Base-by-base conservation (phyloP, 192 early-diverging fungal species). In the Podila verticillata region DNA sequence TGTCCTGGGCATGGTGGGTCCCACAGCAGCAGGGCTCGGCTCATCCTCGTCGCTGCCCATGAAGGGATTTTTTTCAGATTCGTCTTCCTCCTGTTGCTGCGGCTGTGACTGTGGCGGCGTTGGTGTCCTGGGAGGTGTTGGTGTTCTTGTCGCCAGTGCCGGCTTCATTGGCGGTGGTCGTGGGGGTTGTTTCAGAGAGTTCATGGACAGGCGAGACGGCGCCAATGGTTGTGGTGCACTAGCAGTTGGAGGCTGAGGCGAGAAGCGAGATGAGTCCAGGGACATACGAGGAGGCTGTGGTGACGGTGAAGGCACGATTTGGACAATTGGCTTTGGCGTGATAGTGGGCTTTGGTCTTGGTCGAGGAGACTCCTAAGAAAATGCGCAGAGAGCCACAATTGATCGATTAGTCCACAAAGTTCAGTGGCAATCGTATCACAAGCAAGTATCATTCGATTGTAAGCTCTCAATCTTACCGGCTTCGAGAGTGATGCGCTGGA, bases 41-140 rank as follows among this genome's bases (percentile, higher is more conserved):
- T 80, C 77, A 58, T 80, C 77, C 26, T 80, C 77, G 30, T 80
- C 77, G 31, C 70, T 72, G 2, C 77, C 77, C 70, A 77, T 70
- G 48, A 80, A 80, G 2, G 77, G 77, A 30, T 80, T 80, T 15
- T 65, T 62, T 26, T 80, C 77, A 0, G 44, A 57, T 28, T 80
- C 77, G 7, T 60, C 58, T 19, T 60, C 29, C 26, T 32, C 26
- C 3, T 31, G 58, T 32, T 60, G 58, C 17, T 60, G 30, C 29
- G 17, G 17, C 49, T 56, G 77, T 15, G 70, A 47, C 9, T 62
- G 63, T 2, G 49, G 57, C 9, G 61, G 57, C 0, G 77, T 22
- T 29, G 77, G 66, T 29, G 70, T 68, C 56, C 58, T 72, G n/a
- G 75, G 75, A 29, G 77, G 77, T 20, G 77, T 72, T 13, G 70